Conservation (phyloP, 352 stramenopile genomes). For the Aphanomyces invadans region DNA sequence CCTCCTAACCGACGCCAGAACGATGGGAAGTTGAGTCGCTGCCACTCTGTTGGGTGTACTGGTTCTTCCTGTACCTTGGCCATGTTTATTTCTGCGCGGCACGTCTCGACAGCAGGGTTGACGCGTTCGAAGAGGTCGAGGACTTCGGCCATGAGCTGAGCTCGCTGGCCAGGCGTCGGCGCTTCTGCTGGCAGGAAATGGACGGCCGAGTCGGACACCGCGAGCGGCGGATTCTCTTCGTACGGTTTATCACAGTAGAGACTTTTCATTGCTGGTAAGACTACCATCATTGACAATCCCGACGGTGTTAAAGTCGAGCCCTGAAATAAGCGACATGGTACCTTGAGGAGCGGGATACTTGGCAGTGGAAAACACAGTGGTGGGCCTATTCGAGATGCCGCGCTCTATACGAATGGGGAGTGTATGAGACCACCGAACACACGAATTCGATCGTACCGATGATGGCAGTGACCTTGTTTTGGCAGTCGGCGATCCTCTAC, state of each 20-base stretch:
- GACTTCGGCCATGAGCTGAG: constrained; percentile 71
- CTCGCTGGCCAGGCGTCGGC: constrained; percentile 56
- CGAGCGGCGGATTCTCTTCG: constrained; percentile 57
- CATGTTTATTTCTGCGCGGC: constrained; percentile 73
- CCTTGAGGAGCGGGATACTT: constrained; percentile 73
- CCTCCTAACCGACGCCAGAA: constrained; percentile 34
- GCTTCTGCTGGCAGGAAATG: constrained; percentile 76
- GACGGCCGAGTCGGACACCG: constrained; percentile 67
- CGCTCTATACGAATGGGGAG: constrained; percentile 36
- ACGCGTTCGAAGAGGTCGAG: constrained; percentile 79
- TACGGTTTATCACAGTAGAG: constrained; percentile 82
- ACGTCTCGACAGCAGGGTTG: constrained; percentile 66
- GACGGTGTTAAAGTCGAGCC: background rate
- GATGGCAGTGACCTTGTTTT: constrained; percentile 80
- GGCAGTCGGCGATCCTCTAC: constrained; percentile 58
- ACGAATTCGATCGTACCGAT: constrained; percentile 1
- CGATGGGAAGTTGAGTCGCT: background rate
- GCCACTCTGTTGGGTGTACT: too few species aligned
- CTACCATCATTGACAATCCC: too few species aligned
- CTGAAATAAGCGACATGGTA: background rate
- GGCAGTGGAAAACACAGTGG: constrained; percentile 83
- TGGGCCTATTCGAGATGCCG: constrained; percentile 74
- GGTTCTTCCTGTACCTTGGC: constrained; percentile 53
- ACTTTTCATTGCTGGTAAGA: constrained; percentile 54
- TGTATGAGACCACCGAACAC: background rate